Evolutionary conservation across 441 rosid genomes (phyloP), one percentile per base, ranked within the genome.

Genomic region (Theobroma grandiflorum): DNA sequence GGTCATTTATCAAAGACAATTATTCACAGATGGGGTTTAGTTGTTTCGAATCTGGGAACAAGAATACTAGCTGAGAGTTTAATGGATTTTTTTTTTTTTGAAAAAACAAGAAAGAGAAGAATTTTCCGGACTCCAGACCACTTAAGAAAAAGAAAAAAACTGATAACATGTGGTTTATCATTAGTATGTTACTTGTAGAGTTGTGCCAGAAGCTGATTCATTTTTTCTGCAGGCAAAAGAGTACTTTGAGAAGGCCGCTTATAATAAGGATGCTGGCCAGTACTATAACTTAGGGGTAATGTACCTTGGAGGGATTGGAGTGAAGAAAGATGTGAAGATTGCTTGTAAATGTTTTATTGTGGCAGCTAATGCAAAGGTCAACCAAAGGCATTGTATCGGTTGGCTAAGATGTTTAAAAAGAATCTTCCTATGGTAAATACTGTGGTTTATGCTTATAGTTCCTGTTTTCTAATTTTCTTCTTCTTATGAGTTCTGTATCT

Each of bases 351-450:
- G 84, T 84, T 94, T 97, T 82, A 82, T 93, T 63, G 81, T 67
- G 58, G 99, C 99, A 85, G 99, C 99, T 66, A 97, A 95, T 86
- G 91, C 88, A 52, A n/a, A n/a, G 99, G 98, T 82, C 98, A 93
- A 81, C 97, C 98, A 40, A 97, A 97, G 91, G 99, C 99, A 65
- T 93, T 94, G 85, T 97, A 93, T 88, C 99, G 95, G 88, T 89
- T 97, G 82, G 99, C 98, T 65, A 97, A 90, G 90, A 97, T 95
- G 99, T 97, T 95, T 76, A 92, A 93, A 82, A 92, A 92, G 86
- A 92, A 91, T 86, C 88, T 88, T 49, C 86, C 86, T 14, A 88
- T 85, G 99, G 99, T 95, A 94, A 86, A 35, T 72, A 22, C 2
- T 49, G 45, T 7, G 37, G 20, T 53, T 79, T 74, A 70, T 52